Conservation (phyloP, 1,139 yeast species). For the Suhomyces terraborum region DNA sequence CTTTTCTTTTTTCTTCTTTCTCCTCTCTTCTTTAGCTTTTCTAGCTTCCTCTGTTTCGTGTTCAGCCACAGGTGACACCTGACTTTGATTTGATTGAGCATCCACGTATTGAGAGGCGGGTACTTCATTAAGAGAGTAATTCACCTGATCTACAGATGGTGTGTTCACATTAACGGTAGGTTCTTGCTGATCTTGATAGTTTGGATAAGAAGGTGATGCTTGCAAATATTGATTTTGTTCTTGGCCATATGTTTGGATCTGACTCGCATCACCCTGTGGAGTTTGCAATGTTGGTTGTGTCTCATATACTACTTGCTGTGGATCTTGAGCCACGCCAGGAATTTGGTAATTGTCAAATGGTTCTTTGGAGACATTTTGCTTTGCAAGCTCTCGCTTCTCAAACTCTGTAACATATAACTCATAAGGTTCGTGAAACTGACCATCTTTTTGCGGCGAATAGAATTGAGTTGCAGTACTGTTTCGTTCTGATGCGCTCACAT, state of each 20-base stretch:
- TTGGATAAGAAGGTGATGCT: background rate
- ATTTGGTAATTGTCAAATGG: constrained; percentile 34
- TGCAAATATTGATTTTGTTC: background rate
- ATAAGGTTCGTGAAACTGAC: constrained; percentile 25
- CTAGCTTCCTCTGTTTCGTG: constrained; percentile 17
- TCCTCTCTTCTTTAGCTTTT: constrained; percentile 19
- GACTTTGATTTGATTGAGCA: constrained; percentile 5
- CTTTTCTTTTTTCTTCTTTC: constrained; percentile 25
- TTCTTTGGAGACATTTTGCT: constrained; percentile 20
- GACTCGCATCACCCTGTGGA: background rate
- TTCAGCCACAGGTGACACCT: constrained; percentile 4
- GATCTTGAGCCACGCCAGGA: constrained; percentile 11
- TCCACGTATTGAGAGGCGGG: background rate
- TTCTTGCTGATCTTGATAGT: constrained; percentile 2
- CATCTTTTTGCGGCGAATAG: constrained; percentile 10
- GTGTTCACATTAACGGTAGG: constrained; percentile 1
- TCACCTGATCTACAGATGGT: no score
- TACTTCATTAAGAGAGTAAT: background rate
- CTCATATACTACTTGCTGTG: background rate
- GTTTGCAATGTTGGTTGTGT: background rate
- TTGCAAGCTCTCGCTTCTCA: constrained; percentile 15
- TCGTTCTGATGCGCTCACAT: constrained; percentile 5
- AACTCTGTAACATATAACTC: constrained; percentile 25
- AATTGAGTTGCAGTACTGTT: constrained; percentile 5
- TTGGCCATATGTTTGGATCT: background rate